These are phyloP conservation scores for Annulohypoxylon moriforme DNA, from an alignment of 495 filamentous ascomycete genomes.

Conservation along the genomic window DNA sequence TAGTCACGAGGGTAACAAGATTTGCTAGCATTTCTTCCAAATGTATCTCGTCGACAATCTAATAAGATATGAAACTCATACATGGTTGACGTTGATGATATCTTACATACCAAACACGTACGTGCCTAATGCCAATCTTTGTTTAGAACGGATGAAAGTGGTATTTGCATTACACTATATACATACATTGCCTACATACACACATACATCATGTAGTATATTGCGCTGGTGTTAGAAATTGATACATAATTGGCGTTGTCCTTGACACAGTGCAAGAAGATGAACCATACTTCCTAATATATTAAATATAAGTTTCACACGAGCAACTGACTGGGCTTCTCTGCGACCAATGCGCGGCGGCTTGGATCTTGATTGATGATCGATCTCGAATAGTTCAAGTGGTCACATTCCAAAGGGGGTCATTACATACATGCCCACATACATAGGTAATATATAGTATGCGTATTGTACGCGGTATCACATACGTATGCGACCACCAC, in stretches of 20 bases:
- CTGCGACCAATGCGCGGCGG: conserved; percentile 25
- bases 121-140: background rate
- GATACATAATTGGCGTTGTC: conserved; percentile 2
- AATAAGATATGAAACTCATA: conserved; percentile 1
- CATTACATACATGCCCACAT: conserved; percentile 9
- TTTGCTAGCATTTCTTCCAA: conserved; percentile 15
- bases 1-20: conserved; percentile 16
- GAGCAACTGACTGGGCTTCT: conserved; percentile 6
- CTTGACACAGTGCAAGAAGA: conserved; percentile 14
- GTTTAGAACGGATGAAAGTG: background rate
- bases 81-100: conserved; percentile 13
- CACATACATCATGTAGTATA: background rate
- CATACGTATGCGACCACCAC: background rate
- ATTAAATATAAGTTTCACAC: conserved; percentile 13
- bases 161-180: conserved; percentile 15
- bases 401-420: conserved; percentile 20
- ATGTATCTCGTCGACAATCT: conserved; percentile 8
- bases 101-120: background rate
- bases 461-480: conserved; percentile 10
- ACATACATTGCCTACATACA: background rate
- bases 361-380: conserved; percentile 43
- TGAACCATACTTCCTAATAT: background rate
- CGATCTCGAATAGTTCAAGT: conserved; percentile 39
- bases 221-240: too few species aligned
- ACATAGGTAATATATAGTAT: background rate